Evolutionary conservation across 148 eudicot species (phyloP).

Genomic region (Chenopodium suecicum): DNA sequence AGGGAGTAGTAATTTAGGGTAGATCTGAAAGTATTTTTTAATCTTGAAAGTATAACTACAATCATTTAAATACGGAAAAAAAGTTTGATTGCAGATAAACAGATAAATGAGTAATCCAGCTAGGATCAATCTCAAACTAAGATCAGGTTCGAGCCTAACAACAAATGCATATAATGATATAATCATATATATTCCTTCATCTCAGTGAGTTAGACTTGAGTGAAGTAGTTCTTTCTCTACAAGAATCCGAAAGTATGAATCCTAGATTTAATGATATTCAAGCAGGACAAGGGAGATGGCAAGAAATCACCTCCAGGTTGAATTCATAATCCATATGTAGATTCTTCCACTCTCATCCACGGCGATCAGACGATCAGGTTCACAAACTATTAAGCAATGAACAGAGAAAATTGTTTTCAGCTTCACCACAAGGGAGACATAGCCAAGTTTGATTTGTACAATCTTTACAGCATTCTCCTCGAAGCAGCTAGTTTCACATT

Average conservation of each 20-base stretch:
- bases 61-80: not conserved
- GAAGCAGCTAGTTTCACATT: slow-evolving; percentile 52
- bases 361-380: slow-evolving; percentile 66
- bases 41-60: not conserved
- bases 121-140: not conserved
- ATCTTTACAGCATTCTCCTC: slow-evolving; percentile 73
- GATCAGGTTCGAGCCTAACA: not conserved
- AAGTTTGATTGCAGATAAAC: not conserved
- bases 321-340: slow-evolving; percentile 86
- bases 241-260: not conserved
- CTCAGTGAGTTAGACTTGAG: not conserved
- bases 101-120: not conserved
- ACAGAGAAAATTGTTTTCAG: slow-evolving; percentile 53
- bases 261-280: not conserved
- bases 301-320: slow-evolving; percentile 74
- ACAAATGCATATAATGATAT: not conserved
- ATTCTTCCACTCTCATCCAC: slow-evolving; percentile 81
- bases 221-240: not conserved
- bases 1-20: not conserved
- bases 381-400: slow-evolving; percentile 70
- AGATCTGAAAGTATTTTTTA: not conserved
- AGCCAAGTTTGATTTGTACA: slow-evolving; percentile 70
- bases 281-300: slow-evolving; percentile 5
- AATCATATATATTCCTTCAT: not conserved
- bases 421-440: slow-evolving; percentile 52